Evolutionary conservation across 352 stramenopile species (phyloP), one percentile per base, ranked within the genome.

Genomic region (Pythium myriotylum): DNA sequence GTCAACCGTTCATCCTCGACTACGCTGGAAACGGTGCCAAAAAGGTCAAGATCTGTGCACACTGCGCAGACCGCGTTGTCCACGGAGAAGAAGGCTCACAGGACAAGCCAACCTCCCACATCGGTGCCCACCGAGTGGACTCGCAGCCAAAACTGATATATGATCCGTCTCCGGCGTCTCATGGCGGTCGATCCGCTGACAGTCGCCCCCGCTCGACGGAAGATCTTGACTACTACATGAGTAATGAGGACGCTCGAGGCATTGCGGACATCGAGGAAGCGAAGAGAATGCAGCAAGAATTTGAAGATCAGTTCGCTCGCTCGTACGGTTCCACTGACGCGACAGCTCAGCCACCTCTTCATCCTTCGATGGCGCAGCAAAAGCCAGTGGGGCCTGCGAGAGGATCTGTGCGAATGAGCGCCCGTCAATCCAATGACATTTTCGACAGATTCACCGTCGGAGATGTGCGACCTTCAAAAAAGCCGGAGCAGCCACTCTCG

Each of bases 21-120:
- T 80, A 83, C 33, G 74, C 64, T 0, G 70, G 65, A 1, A 41
- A 71, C 3, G 78, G 80, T 13, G 63, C 63, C 13, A 89, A 84
- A 61, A 90, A 90, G 65, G 77, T 90, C 43, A 74, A 74, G n/a
- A 85, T 93, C 35, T 93, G 84, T 35, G 32, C 72, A 7, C 67
- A 82, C 17, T 93, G 84, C 60, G 79, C 77, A 0, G 80, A 88
- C 22, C 70, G 47, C 0, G 78, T 88, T 3, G 59, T 55, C 40
- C 60, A 74, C 16, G 67, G 67, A 13, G 24, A 29, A 19, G 55
- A 57, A 20, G 33, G 42, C n/a, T 27, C 13, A 14, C 39, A 45
- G 32, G 5, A 52, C 26, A 35, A 39, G 8, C 43, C 54, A 3
- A 40, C 54, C 14, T 68, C 54, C 14, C 54, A 65, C 23, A 6